A percentile compares a stretch with the other conserved stretches of the same genome.
Conservation (phyloP, 495 filamentous ascomycete genomes). For the Geopyxis carbonaria region DNA sequence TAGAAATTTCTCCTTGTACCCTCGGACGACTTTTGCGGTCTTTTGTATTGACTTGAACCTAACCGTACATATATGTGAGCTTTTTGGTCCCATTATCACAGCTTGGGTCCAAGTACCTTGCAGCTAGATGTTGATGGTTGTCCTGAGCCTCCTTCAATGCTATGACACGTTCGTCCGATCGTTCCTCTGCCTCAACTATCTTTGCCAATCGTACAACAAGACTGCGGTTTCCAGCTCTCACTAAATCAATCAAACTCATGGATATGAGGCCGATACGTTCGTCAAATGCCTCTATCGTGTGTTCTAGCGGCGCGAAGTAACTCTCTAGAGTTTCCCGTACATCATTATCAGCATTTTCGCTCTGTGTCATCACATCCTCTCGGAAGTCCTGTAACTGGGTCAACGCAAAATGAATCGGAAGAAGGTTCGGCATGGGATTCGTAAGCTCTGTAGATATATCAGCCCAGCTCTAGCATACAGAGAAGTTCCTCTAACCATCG, state of each 20-base stretch:
- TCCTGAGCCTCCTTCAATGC: constrained; percentile 86
- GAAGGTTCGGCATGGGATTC: constrained; percentile 82
- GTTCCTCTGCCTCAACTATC: constrained; percentile 88
- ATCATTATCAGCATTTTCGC: constrained; percentile 52
- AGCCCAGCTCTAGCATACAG: background rate
- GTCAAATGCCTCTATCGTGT: constrained; percentile 82
- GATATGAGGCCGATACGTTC: constrained; percentile 79
- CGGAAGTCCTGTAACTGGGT: constrained; percentile 82
- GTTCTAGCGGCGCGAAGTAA: constrained; percentile 75
- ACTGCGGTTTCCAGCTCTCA: constrained; percentile 67
- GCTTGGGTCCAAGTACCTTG: constrained; percentile 20
- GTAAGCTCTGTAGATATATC: constrained; percentile 17
- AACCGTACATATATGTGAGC: background rate
- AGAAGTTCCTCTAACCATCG: constrained; percentile 32
- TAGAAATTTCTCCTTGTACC: constrained; percentile 92
- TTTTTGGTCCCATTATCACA: background rate
- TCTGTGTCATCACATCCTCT: constrained; percentile 92
- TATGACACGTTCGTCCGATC: constrained; percentile 75
- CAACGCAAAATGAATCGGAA: constrained; percentile 76
- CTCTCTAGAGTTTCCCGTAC: constrained; percentile 65
- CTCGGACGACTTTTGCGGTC: constrained; percentile 75
- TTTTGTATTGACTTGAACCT: constrained; percentile 89
- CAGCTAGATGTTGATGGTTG: constrained; percentile 84
- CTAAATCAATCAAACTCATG: constrained; percentile 71
- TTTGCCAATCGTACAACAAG: constrained; percentile 81